Base-by-base conservation (phyloP, 345 rosid genomes). In the Sonneratia caseolaris region DNA sequence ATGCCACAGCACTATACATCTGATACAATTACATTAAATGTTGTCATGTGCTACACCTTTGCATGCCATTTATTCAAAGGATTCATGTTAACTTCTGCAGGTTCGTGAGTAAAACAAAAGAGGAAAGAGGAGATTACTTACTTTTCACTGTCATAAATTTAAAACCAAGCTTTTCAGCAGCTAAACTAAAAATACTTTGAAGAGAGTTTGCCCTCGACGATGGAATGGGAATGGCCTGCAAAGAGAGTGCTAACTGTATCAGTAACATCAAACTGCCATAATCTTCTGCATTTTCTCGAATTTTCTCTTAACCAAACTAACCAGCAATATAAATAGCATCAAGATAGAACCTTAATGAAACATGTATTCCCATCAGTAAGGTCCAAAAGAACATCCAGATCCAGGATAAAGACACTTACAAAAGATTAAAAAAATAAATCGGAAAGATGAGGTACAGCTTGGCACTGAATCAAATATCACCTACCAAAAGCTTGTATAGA, bases 111-210 rank as follows among this genome's bases (percentile, higher is more conserved):
- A 55, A 27, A 64, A 62, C 12, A 27, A 10, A 11, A 5, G 51
- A 4, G 9, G 53, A 18, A 37, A 19, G 62, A 45, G 15, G 37
- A 72, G 5, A 42, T 42, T 4, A 81, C 96, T 83, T 84, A 86
- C 97, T 83, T 77, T 87, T 86, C 66, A 57, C 75, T 4, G 81
- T 71, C 48, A 78, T 79, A 77, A 94, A 91, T 76, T 88, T 84
- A 77, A 94, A 89, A n/a, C 97, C 91, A 82, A 93, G 76, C 78
- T 86, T 93, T 75, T 91, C 87, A 62, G 95, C 91, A 65, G 98
- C 98, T 75, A 91, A 78, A 72, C 76, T 81, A 86, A 87, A 89
- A 66, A 93, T 86, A 75, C 87, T 77, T 79, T 78, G 81, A 77
- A 89, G 84, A 77, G 81, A 81, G 75, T 84, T 77, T 43, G 73